Evolutionary conservation across 2,329 filamentous ascomycete genomes (phyloP).

Genomic region (Neodidymelliopsis sp.): DNA sequence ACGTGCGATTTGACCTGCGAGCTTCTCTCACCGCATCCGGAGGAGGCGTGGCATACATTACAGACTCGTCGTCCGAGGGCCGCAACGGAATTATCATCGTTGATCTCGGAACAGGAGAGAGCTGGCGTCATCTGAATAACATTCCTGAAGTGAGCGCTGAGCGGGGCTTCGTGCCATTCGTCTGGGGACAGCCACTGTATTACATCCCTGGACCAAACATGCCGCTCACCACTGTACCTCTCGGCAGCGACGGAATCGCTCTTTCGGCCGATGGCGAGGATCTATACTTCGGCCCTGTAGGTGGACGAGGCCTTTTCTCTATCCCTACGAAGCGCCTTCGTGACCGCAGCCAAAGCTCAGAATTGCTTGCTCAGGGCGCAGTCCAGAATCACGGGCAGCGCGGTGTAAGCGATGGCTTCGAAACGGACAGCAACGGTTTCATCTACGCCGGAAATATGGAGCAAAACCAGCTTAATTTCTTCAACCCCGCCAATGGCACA

Average conservation of each 20-base stretch:
- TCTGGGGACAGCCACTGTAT: constrained; percentile 60
- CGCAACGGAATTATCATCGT: constrained; percentile 59
- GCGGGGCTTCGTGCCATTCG: constrained; percentile 56
- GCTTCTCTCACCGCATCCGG: constrained; percentile 51
- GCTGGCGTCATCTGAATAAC: constrained; percentile 59
- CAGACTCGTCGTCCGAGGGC: constrained; percentile 58
- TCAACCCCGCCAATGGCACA: constrained; percentile 56
- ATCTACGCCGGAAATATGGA: constrained; percentile 61
- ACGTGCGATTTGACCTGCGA: constrained; percentile 62
- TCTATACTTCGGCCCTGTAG: constrained; percentile 57
- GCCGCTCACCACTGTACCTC: constrained; percentile 50
- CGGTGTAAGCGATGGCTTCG: constrained; percentile 61
- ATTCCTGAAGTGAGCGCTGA: constrained; percentile 52
- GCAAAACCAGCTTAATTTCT: constrained; percentile 50
- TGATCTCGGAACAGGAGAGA: constrained; percentile 58
- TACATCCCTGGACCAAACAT: constrained; percentile 45
- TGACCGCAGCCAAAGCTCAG: constrained; percentile 48
- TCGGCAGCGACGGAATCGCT: constrained; percentile 61
- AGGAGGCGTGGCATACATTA: constrained; percentile 61
- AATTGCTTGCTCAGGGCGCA: constrained; percentile 54
- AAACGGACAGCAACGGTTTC: constrained; percentile 59
- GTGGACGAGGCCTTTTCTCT: constrained; percentile 55
- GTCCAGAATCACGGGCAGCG: constrained; percentile 57
- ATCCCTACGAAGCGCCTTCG: constrained; percentile 55
- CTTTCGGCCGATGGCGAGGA: constrained; percentile 58